These are phyloP conservation scores for Elongisporangium prolatum DNA, from an alignment of 352 stramenopile genomes.

Conservation along the genomic window DNA sequence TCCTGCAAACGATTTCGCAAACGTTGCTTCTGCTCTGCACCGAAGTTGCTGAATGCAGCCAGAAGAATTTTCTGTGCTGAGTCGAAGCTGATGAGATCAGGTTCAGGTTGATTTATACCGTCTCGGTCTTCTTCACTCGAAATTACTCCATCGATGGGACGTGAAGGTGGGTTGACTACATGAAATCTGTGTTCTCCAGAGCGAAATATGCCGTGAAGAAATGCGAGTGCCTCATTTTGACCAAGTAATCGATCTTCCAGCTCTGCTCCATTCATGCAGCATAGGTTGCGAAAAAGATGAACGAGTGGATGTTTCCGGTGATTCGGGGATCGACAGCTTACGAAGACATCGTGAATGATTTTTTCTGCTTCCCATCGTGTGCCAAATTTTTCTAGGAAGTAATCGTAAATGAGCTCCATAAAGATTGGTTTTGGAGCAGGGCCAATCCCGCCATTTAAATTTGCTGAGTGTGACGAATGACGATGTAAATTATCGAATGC, in stretches of 20 bases:
- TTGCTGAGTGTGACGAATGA: conserved; percentile 8
- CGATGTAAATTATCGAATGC: conserved; percentile 4
- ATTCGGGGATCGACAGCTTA: conserved; percentile 61
- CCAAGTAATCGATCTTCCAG: conserved; percentile 55
- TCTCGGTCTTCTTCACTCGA: background rate
- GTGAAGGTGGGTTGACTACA: conserved; percentile 27
- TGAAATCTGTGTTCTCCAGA: conserved; percentile 56
- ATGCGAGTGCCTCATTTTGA: conserved; percentile 65
- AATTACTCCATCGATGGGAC: background rate
- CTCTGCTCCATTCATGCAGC: conserved; percentile 46
- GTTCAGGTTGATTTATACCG: background rate
- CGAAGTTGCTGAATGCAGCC: conserved; percentile 42
- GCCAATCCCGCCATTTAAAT: conserved; percentile 57
- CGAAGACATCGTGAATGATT: conserved; percentile 78
- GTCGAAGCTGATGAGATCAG: conserved; percentile 31
- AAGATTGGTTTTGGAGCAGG: conserved; percentile 49
- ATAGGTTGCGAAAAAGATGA: conserved; percentile 64
- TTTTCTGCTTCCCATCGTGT: conserved; percentile 73
- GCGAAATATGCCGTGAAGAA: conserved; percentile 52
- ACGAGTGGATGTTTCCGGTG: conserved; percentile 29
- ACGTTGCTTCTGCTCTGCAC: conserved; percentile 38
- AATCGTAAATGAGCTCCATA: conserved; percentile 75
- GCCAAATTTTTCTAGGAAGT: conserved; percentile 63
- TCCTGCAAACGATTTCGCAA: conserved; percentile 11
- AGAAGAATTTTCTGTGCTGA: conserved; percentile 41